Evolutionary conservation across 352 stramenopile genomes (phyloP), one percentile per base, ranked within the genome.

Genomic region (Pythium sp.): DNA sequence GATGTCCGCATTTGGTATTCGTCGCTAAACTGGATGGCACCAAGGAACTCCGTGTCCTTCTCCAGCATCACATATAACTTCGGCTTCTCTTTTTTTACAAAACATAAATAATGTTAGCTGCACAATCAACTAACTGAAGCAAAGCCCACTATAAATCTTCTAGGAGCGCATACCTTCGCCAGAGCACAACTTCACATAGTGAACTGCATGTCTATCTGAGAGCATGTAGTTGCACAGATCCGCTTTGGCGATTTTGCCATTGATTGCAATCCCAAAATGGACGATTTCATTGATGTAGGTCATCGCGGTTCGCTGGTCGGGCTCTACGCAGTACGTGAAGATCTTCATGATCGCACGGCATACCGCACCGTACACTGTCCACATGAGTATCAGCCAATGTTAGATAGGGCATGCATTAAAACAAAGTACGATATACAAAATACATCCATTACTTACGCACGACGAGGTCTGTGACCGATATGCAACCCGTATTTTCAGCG

Each of bases 11-110:
- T 88, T 28, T 84, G 68, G n/a, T 78, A 59, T 34, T 80, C 72
- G 11, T 76, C 78, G 51, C 79, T 77, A 51, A 91, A 91, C 69
- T 91, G 75, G 28, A 91, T 55, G 15, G 80, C 73, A 43, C 82
- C 82, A 5, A 91, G 53, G 58, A 91, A 87, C n/a, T 79, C 73
- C 0, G 71, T 60, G 20, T 89, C 80, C 61, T 91, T 91, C 62
- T 89, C 82, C 32, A 88, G 62, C 64, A 88, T 78, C 15, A 91
- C 62, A 58, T 88, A 91, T 9, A 91, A 58, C 51, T 89, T 91
- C 24, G 77, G 75, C 65, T 89, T 91, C 32, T 73, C 82, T 87
- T 38, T 49, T 47, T 22, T 46, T 20, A 64, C 7, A 47, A 5
- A 68, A 46, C 9, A 41, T 20, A 28, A 7, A 61, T 9, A 12